A percentile compares a stretch with the other conserved stretches of the same genome.
phyloP scores from a whole-genome alignment of 2,329 filamentous ascomycete genomes.

The Graphiopsis chlorocephala region DNA sequence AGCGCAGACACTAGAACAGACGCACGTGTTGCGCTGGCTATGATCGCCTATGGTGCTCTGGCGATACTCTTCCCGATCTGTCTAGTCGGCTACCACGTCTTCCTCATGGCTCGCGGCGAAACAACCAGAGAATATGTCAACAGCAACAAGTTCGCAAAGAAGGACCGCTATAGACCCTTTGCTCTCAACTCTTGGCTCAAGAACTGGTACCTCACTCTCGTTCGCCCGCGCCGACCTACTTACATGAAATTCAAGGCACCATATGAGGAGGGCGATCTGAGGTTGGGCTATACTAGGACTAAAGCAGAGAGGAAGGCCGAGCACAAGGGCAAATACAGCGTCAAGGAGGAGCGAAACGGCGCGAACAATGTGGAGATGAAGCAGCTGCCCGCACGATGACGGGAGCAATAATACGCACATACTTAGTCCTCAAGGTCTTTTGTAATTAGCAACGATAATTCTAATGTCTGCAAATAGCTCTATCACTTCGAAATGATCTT shows the following conservation, averaged over 20 bases:
- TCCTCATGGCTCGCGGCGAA: constrained; percentile 85
- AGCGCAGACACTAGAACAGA: constrained; percentile 14
- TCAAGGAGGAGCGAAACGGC: constrained; percentile 35
- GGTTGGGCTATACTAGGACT: constrained; percentile 58
- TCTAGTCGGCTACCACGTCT: constrained; percentile 84
- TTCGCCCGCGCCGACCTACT: constrained; percentile 10
- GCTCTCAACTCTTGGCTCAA: constrained; percentile 67
- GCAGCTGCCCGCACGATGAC: constrained; percentile 28
- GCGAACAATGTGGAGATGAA: constrained; percentile 69
- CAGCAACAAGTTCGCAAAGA: constrained; percentile 89
- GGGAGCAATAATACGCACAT: not conserved
- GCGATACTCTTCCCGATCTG: constrained; percentile 77
- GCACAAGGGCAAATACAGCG: constrained; percentile 49
- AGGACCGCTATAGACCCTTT: constrained; percentile 87
- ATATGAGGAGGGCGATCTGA: constrained; percentile 71
- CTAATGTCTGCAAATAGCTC: constrained; percentile 10
- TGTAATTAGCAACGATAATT: constrained; percentile 1
- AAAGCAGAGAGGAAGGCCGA: constrained; percentile 50
- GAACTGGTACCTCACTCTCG: constrained; percentile 58
- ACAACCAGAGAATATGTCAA: constrained; percentile 96
- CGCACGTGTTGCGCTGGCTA: constrained; percentile 60
- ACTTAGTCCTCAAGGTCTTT: not conserved
- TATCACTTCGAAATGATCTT: not conserved
- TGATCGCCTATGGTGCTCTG: constrained; percentile 79
- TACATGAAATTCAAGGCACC: constrained; percentile 15